Conservation (phyloP, 768 basidiomycete genomes). For the Polyporus arcularius region DNA sequence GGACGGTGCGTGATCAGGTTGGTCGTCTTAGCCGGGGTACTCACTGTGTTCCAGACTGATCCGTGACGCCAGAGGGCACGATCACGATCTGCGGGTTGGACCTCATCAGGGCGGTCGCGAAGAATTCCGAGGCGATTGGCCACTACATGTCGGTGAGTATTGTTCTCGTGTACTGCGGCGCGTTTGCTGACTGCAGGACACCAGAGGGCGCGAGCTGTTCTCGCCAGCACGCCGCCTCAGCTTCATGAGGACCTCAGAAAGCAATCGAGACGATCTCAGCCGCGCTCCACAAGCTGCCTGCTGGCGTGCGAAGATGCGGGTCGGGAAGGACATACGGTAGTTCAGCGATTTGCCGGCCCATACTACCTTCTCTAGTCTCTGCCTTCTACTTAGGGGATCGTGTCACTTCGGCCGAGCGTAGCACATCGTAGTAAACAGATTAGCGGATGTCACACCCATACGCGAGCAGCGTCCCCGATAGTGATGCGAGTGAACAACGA, state of each 20-base stretch:
- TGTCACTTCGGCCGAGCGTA: too few relatives aligned
- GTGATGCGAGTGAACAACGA: too few relatives aligned
- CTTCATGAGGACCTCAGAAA: neutral
- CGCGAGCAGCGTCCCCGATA: too few relatives aligned
- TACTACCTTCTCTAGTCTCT: too few relatives aligned
- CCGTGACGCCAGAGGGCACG: constrained; percentile 71
- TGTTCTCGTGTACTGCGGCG: neutral
- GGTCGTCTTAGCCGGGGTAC: too few relatives aligned
- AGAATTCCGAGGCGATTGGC: constrained; percentile 39
- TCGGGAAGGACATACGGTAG: too few relatives aligned
- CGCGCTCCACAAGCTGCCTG: constrained; percentile 25
- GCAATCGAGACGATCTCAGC: neutral
- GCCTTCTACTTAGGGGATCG: too few relatives aligned
- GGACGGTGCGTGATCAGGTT: constrained; percentile 47
- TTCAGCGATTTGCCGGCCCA: too few relatives aligned
- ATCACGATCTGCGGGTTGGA: constrained; percentile 69
- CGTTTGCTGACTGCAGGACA: constrained; percentile 35
- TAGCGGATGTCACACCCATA: too few relatives aligned
- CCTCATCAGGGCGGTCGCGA: constrained; percentile 54
- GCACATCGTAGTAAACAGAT: too few relatives aligned
- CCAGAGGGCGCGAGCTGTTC: constrained; percentile 1
- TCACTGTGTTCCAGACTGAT: constrained; percentile 40
- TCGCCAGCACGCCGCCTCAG: neutral
- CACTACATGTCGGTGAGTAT: constrained; percentile 51
- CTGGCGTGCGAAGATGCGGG: constrained; percentile 3